Evolutionary conservation across 2,329 filamentous ascomycete species (phyloP), one percentile per base, ranked within the genome.

Genomic region (Helicocarpus griseus): DNA sequence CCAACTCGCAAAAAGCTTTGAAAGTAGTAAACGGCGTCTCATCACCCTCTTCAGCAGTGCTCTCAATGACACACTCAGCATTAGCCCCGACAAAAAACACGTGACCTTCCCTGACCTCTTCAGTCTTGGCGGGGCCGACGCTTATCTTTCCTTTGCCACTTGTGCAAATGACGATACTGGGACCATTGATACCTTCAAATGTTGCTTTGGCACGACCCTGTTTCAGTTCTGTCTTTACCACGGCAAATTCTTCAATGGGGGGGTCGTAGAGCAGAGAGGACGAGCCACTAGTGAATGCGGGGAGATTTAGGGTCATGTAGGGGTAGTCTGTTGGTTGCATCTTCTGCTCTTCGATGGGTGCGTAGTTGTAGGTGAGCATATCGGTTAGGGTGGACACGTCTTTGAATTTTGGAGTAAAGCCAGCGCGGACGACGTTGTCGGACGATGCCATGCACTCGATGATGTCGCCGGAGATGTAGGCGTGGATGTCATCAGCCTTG

Each of bases 381-480:
- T 82, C 78, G 31, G 91, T 89, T 9, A 98, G 77, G 0, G 89
- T 97, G 50, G 83, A 73, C 21, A 97, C 88, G 61, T 98, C 93
- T 73, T 97, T 96, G 79, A 95, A 98, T 68, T 98, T 98, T 51
- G 93, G 93, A 0, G 93, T 98, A 70, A 98, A 93, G 40, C 93
- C 93, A 0, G 93, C 93, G 51, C 93, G 89, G 48, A 98, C 90
- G 33, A 98, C 93, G 59, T 98, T 98, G 77, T 98, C 93, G n/a
- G 88, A 95, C 7, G 89, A 86, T 0, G 93, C 93, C 93, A 98
- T 98, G 76, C 93, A 98, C 72, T 98, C 93, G 66, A 98, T 89
- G 60, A 98, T 95, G 64, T 98, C 91, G 31, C 72, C 72, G 4
- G 70, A 73, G 41, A 74, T 72, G 52, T 98, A 98, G 46, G 93